A percentile compares a stretch with the other conserved stretches of the same genome.
phyloP scores from a whole-genome alignment of 192 early-diverging fungal genomes.

The Umbelopsis vinacea region DNA sequence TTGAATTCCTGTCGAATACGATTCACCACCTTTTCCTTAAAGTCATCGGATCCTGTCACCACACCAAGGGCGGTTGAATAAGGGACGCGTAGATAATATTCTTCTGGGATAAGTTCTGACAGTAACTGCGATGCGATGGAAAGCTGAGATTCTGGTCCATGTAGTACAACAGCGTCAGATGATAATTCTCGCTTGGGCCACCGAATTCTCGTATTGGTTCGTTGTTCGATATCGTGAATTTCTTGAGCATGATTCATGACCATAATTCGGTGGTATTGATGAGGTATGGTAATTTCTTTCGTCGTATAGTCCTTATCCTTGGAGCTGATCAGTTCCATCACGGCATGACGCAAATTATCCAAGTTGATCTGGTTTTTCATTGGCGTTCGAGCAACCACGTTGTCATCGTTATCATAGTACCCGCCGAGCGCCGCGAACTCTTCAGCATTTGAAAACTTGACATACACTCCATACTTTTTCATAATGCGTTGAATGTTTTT shows the following conservation, averaged over 20 bases:
- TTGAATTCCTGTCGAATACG: constrained; percentile 49
- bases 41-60: constrained; percentile 53
- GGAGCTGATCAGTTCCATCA: constrained; percentile 56
- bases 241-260: constrained; percentile 49
- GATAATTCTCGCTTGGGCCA: constrained; percentile 74
- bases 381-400: constrained; percentile 84
- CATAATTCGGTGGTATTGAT: constrained; percentile 60
- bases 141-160: constrained; percentile 64
- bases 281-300: constrained; percentile 56
- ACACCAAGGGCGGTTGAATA: constrained; percentile 37
- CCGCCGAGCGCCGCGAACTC: constrained; percentile 79
- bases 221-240: constrained; percentile 61
- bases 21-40: constrained; percentile 46
- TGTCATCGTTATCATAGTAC: constrained; percentile 82
- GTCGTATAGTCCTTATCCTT: constrained; percentile 58
- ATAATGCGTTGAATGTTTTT: constrained; percentile 91
- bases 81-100: constrained; percentile 58
- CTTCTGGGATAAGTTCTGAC: constrained; percentile 60
- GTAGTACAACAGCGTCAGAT: constrained; percentile 55
- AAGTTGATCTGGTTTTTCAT: constrained; percentile 78
- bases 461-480: constrained; percentile 88
- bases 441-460: constrained; percentile 85
- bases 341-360: constrained; percentile 65
- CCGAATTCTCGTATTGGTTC: constrained; percentile 56
- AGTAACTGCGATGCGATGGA: constrained; percentile 59